These are phyloP conservation scores for Tetracentron sinense DNA, from an alignment of 164 flowering plant genomes.

Conservation along the genomic window DNA sequence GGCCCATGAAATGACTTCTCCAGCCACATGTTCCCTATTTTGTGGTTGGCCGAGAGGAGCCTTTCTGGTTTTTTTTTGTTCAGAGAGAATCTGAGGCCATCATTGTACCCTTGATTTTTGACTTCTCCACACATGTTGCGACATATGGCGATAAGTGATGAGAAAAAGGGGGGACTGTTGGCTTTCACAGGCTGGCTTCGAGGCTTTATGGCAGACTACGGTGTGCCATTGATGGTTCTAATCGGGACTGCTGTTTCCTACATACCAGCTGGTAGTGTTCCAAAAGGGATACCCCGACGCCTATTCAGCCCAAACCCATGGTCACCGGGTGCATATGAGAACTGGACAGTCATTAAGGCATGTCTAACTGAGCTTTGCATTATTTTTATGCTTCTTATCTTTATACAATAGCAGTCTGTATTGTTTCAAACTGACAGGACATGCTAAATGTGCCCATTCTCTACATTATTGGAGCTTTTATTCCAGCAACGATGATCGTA, in stretches of 20 bases:
- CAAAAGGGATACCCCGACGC: constrained; percentile 85
- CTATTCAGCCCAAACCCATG: constrained; percentile 97
- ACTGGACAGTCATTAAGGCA: constrained; percentile 95
- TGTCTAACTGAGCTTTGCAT: constrained; percentile 8
- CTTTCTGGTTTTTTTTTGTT: no score
- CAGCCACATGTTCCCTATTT: no score
- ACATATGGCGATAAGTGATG: no score
- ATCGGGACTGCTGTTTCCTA: constrained; percentile 91
- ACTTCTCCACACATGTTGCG: no score
- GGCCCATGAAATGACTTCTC: no score
- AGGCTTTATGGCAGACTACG: constrained; percentile 91
- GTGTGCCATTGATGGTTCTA: constrained; percentile 96
- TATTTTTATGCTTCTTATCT: neutral
- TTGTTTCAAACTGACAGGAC: constrained; percentile 50
- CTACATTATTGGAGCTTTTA: constrained; percentile 88
- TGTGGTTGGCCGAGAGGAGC: no score
- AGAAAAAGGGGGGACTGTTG: no score
- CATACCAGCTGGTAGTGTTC: constrained; percentile 69
- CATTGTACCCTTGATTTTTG: no score
- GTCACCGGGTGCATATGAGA: constrained; percentile 96
- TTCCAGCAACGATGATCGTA: constrained; percentile 99
- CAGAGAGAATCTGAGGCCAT: no score
- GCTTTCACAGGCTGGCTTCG: constrained; percentile 78
- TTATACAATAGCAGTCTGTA: neutral
- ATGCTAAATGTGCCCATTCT: constrained; percentile 88